Evolutionary conservation across 257 asterid species (phyloP), one percentile per base, ranked within the genome.

Genomic region (Salvia rosmarinus): DNA sequence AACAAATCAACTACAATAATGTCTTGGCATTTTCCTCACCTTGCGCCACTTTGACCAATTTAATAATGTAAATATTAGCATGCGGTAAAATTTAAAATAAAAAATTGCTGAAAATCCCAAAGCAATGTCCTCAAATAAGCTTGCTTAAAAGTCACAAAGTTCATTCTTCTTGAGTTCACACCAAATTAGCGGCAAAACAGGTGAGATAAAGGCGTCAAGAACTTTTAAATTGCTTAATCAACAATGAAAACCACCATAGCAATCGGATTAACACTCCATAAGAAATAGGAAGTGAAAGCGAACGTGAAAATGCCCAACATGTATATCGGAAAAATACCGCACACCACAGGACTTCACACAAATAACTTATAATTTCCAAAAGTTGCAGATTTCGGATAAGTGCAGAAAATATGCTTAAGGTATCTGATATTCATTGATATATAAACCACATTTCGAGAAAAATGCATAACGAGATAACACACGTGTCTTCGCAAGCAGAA

Each of bases 281-380:
- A 70, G 49, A n/a, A 35, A 50, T 5, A 59, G 63, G 44, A 34
- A 56, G 55, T 57, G 20, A 32, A 46, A 79, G 6, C 54, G 25
- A 14, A 89, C 96, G 2, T 83, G 60, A 78, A 82, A 78, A 92
- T 84, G 72, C 80, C 86, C 30, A 25, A 1, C 30, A 3, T 25
- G 30, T 3, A 25, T 25, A 25, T 25, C 30, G 30, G 1, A 25
- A 25, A 25, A 25, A 25, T 25, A 25, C 30, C 30, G 30, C 30
- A 25, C 30, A 25, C 30, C 30, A 25, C 30, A 25, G 2, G 30
- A 25, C 30, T 25, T 25, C 30, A 25, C 30, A 25, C 30, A 25
- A 25, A 25, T 25, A 25, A 3, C 30, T 25, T 25, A 25, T 25
- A 25, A 25, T 25, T 25, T 25, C 30, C 30, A 25, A 25, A 25